A percentile compares a stretch with the other conserved stretches of the same genome.
phyloP scores from a whole-genome alignment of 305 asterid genomes.

The Solanum hybrid region DNA sequence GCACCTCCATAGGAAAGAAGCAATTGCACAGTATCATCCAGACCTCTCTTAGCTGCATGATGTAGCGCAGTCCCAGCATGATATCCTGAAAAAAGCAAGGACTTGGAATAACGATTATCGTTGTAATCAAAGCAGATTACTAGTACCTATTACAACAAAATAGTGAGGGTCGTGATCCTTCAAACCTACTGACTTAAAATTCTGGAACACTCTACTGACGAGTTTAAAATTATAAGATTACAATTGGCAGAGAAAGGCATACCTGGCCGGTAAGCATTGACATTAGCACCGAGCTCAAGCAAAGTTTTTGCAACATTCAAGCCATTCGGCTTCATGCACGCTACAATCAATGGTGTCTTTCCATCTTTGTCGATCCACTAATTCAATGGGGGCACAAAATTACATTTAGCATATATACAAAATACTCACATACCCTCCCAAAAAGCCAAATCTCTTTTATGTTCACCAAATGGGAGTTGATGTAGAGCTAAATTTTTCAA shows the following conservation, averaged over 20 bases:
- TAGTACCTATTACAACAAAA: background rate
- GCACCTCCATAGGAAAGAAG: slow-evolving; percentile 14
- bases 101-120: background rate
- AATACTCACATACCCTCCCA: background rate
- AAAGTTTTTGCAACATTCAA: slow-evolving; percentile 2
- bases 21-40: slow-evolving; percentile 2
- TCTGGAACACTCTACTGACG: background rate
- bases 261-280: slow-evolving; percentile 8
- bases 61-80: slow-evolving; percentile 7
- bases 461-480: background rate
- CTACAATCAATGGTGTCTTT: slow-evolving; percentile 8
- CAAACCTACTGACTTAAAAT: background rate
- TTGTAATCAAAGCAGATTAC: background rate
- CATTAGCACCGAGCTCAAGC: slow-evolving; percentile 7
- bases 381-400: background rate
- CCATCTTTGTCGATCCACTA: slow-evolving; percentile 9
- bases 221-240: background rate
- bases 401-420: background rate
- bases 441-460: background rate
- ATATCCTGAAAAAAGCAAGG: background rate
- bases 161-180: background rate
- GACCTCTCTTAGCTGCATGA: slow-evolving; percentile 14
- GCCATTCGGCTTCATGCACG: background rate
- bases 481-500: background rate
- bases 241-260: background rate